A percentile compares a stretch with the other conserved stretches of the same genome.
These are phyloP conservation scores for Zarea fungicola DNA, from an alignment of 2,329 filamentous ascomycete species.

Conservation along the genomic window DNA sequence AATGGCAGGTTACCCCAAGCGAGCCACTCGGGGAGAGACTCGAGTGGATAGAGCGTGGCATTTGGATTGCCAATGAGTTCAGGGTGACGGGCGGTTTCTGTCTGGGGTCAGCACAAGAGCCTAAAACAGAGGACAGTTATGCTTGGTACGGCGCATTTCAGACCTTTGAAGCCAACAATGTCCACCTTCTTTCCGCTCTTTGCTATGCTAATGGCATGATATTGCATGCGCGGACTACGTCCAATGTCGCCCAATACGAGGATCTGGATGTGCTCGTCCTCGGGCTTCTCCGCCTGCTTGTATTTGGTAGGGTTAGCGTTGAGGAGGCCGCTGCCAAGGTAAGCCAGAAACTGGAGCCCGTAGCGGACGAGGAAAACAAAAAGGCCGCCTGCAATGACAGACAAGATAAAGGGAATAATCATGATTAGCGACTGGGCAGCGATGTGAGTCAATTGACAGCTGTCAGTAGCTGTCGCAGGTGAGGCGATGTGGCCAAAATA, in stretches of 20 bases:
- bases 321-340: conserved; percentile 20
- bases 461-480: neutral
- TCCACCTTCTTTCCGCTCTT: conserved; percentile 75
- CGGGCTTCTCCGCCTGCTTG: conserved; percentile 26
- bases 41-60: conserved; percentile 67
- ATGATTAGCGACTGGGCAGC: neutral
- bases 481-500: conserved; percentile 4
- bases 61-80: conserved; percentile 64
- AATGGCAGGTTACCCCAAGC: conserved; percentile 70
- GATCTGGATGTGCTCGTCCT: conserved; percentile 60
- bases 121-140: neutral
- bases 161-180: conserved; percentile 83
- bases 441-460: neutral
- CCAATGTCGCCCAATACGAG: conserved; percentile 94
- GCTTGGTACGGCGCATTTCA: conserved; percentile 9
- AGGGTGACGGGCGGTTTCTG: conserved; percentile 76
- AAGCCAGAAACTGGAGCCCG: conserved; percentile 18
- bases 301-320: conserved; percentile 31
- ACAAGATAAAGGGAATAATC: conserved; percentile 27
- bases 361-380: conserved; percentile 28
- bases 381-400: conserved; percentile 29
- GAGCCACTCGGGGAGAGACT: conserved; percentile 60
- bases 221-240: conserved; percentile 95
- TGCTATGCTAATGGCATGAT: conserved; percentile 89
- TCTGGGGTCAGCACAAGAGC: conserved; percentile 10